Evolutionary conservation across 805 yeast genomes (phyloP).

Genomic region (Crinitomyces ghanaensis): DNA sequence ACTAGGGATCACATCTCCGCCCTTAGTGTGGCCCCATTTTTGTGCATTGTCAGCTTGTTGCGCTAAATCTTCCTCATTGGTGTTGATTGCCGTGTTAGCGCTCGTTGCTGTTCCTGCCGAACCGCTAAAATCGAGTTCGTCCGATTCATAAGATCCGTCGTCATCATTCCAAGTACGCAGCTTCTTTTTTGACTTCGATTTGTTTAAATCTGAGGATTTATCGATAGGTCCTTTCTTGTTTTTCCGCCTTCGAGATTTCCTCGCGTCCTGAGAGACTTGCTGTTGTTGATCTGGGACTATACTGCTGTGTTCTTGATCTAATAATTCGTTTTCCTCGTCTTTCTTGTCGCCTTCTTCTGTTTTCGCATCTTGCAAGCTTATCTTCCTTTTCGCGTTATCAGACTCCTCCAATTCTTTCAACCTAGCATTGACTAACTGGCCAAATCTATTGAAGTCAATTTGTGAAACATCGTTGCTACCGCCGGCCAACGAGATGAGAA

Average conservation of each 20-base stretch:
- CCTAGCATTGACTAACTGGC: constrained; percentile 23
- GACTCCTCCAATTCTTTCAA: constrained; percentile 17
- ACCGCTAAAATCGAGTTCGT: constrained; percentile 37
- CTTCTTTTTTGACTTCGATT: constrained; percentile 28
- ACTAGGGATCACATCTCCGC: constrained; percentile 55
- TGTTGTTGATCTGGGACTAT: too few relatives aligned
- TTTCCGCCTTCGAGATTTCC: constrained; percentile 1
- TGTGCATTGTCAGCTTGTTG: constrained; percentile 19
- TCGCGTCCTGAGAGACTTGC: too few relatives aligned
- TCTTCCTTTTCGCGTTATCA: background rate
- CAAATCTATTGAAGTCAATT: constrained; percentile 16
- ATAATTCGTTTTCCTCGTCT: constrained; percentile 11
- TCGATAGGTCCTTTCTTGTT: constrained; percentile 5
- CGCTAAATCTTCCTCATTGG: constrained; percentile 30
- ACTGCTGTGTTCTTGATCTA: constrained; percentile 3
- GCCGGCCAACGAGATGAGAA: constrained; percentile 21
- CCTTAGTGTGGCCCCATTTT: constrained; percentile 33
- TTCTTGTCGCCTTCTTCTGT: constrained; percentile 14
- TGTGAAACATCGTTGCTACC: constrained; percentile 4
- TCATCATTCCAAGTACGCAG: constrained; percentile 58
- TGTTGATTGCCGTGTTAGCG: constrained; percentile 22
- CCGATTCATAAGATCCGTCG: constrained; percentile 41
- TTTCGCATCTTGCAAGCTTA: background rate
- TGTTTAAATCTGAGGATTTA: constrained; percentile 8
- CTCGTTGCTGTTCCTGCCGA: constrained; percentile 33